Evolutionary conservation across 164 flowering plant genomes (phyloP).

Genomic region (Pachysandra terminalis): DNA sequence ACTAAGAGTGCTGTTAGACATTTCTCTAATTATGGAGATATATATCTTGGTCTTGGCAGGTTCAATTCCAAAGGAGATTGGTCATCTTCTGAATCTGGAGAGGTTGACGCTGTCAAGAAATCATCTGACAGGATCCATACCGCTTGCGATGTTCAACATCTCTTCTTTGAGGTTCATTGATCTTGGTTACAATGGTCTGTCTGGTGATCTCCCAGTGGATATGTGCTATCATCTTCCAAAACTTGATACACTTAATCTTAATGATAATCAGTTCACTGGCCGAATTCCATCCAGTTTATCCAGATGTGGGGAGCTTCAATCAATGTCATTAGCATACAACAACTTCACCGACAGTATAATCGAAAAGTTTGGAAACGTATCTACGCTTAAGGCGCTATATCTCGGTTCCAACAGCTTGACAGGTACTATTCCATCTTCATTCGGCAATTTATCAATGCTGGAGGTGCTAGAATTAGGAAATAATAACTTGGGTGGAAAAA

Average conservation of each 20-base stretch:
- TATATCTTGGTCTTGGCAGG: too few species aligned
- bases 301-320: not conserved
- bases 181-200: not conserved
- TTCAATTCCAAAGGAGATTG: slow-evolving; percentile 1
- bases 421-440: slow-evolving; percentile 11
- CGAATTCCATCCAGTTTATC: not conserved
- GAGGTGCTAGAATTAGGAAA: not conserved
- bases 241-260: not conserved
- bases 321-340: not conserved
- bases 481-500: slow-evolving; percentile 12
- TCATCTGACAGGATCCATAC: slow-evolving; percentile 12
- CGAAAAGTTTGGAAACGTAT: not conserved
- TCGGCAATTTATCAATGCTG: slow-evolving; percentile 7
- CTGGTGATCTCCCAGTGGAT: not conserved
- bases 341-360: not conserved
- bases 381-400: not conserved
- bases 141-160: slow-evolving; percentile 2
- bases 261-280: not conserved
- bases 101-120: not conserved
- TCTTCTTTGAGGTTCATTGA: not conserved
- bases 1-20: too few species aligned
- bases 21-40: too few species aligned
- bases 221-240: slow-evolving; percentile 1
- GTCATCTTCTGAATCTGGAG: not conserved
- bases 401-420: slow-evolving; percentile 9